phyloP scores from a whole-genome alignment of 2,329 filamentous ascomycete genomes.

The Zopfia rhizophila region DNA sequence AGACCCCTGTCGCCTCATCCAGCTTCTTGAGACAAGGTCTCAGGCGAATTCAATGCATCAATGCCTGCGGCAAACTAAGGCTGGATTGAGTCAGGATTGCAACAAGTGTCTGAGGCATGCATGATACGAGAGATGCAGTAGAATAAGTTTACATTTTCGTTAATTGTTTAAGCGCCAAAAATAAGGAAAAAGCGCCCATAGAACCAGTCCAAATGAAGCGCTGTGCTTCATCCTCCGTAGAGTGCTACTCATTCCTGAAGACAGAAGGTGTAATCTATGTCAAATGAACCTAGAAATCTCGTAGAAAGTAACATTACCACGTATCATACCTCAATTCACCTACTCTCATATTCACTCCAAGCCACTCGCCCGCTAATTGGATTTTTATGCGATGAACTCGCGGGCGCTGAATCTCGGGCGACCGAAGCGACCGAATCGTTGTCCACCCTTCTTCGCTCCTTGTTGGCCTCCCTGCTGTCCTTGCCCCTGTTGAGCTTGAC shows the following conservation, averaged over 20 bases:
- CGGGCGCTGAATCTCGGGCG: slow-evolving; percentile 44
- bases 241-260: slow-evolving; percentile 38
- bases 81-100: neutral
- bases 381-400: slow-evolving; percentile 44
- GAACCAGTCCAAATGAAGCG: slow-evolving; percentile 47
- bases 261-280: slow-evolving; percentile 39
- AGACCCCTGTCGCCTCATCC: slow-evolving; percentile 20
- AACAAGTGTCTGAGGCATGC: slow-evolving; percentile 5
- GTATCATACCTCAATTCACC: slow-evolving; percentile 17
- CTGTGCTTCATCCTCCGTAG: slow-evolving; percentile 46
- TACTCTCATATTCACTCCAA: slow-evolving; percentile 7
- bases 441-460: slow-evolving; percentile 18
- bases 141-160: slow-evolving; percentile 47
- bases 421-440: slow-evolving; percentile 35
- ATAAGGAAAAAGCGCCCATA: slow-evolving; percentile 37
- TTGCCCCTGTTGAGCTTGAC: slow-evolving; percentile 26
- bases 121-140: slow-evolving; percentile 11
- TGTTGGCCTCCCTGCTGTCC: slow-evolving; percentile 21
- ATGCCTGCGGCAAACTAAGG: slow-evolving; percentile 6
- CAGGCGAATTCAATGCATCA: slow-evolving; percentile 14
- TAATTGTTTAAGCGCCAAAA: slow-evolving; percentile 30
- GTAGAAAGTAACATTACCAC: slow-evolving; percentile 45
- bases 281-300: slow-evolving; percentile 27
- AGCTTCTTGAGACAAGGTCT: slow-evolving; percentile 28
- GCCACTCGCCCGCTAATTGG: slow-evolving; percentile 10